Percentiles rank a stretch among this genome's conserved stretches.
These are phyloP conservation scores for Lantana camara DNA, from an alignment of 257 asterid genomes.

Conservation along the genomic window DNA sequence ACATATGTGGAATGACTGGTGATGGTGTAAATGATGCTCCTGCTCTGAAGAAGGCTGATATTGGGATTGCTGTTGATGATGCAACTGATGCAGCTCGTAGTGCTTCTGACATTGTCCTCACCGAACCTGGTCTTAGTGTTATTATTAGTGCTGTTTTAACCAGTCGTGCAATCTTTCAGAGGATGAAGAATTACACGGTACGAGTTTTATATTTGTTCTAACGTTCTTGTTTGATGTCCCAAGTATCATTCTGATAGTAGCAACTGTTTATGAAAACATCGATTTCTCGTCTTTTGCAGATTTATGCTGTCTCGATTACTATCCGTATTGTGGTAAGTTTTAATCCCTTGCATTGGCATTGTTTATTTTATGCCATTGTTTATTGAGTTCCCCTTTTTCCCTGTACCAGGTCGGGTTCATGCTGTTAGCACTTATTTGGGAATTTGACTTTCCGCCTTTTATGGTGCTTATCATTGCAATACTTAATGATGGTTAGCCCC, in stretches of 20 bases:
- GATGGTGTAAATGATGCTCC: conserved; percentile 84
- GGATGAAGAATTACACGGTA: conserved; percentile 83
- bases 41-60: conserved; percentile 73
- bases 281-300: conserved; percentile 44
- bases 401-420: conserved; percentile 76
- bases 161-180: conserved; percentile 71
- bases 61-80: conserved; percentile 76
- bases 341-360: not conserved
- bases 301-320: conserved; percentile 92
- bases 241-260: not conserved
- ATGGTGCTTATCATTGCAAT: conserved; percentile 93
- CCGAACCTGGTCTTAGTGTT: conserved; percentile 79
- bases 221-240: not conserved
- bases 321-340: conserved; percentile 92
- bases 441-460: conserved; percentile 88
- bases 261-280: not conserved
- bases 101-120: conserved; percentile 78
- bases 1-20: conserved; percentile 80
- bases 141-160: conserved; percentile 77
- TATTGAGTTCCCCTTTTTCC: conserved; percentile 19
- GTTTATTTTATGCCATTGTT: conserved; percentile 8
- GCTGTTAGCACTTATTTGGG: conserved; percentile 84
- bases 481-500: conserved; percentile 69
- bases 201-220: not conserved
- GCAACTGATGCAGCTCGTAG: conserved; percentile 83